A percentile compares a stretch with the other conserved stretches of the same genome.
phyloP scores from a whole-genome alignment of 1,139 yeast genomes.

The Candida dubliniensis region DNA sequence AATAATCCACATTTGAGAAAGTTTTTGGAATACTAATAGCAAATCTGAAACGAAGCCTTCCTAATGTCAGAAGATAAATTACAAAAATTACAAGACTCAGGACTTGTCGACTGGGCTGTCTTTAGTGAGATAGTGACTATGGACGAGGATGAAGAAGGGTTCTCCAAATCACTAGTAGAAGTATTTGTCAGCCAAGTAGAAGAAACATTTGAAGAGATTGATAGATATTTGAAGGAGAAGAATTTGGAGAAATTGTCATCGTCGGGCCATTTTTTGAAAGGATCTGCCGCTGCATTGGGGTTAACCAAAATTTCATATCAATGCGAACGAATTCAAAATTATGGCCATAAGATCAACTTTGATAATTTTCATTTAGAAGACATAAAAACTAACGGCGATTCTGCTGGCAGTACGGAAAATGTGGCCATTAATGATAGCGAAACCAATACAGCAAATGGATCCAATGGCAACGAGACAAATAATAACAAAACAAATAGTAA shows the following conservation, averaged over 20 bases:
- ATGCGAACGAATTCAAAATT: constrained; percentile 91
- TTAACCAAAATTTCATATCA: constrained; percentile 75
- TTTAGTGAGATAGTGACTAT: constrained; percentile 85
- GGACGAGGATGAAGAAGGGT: constrained; percentile 93
- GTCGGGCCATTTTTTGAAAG: constrained; percentile 90
- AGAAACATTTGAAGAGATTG: constrained; percentile 74
- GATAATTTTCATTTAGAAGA: constrained; percentile 37
- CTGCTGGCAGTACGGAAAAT: background rate
- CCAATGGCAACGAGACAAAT: background rate
- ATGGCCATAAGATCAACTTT: constrained; percentile 59
- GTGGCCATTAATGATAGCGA: background rate
- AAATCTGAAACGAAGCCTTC: constrained; percentile 2
- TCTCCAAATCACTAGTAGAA: constrained; percentile 71
- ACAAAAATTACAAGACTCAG: constrained; percentile 47
- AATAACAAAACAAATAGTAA: constrained; percentile 5
- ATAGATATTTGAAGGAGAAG: constrained; percentile 45
- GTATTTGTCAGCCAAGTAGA: constrained; percentile 89
- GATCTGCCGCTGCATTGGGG: constrained; percentile 94
- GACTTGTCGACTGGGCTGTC: constrained; percentile 84
- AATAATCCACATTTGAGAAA: background rate
- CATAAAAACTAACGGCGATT: constrained; percentile 12
- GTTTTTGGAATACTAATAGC: background rate
- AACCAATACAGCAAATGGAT: background rate
- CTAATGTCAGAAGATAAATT: constrained; percentile 34
- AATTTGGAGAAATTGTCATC: constrained; percentile 65